Conservation (phyloP, 805 yeast species). For the Metschnikowia rubicola region DNA sequence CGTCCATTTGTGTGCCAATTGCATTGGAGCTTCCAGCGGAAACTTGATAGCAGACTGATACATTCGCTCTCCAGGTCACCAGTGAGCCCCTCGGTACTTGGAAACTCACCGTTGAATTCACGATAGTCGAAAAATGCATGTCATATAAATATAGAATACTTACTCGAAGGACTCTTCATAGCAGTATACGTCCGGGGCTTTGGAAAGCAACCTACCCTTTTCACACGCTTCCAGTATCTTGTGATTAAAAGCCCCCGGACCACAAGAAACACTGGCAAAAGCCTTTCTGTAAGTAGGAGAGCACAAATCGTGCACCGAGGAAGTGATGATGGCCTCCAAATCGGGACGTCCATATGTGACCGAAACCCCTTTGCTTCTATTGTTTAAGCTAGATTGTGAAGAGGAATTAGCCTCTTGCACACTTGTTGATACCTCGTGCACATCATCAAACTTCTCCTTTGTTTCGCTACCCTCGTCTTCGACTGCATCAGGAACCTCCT, state of each 20-base stretch:
- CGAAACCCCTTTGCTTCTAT: constrained; percentile 2
- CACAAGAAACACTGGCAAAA: constrained; percentile 42
- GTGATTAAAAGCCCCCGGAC: constrained; percentile 33
- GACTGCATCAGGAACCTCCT: constrained; percentile 13
- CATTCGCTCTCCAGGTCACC: too few species aligned
- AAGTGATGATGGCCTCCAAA: constrained; percentile 16
- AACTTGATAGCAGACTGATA: too few species aligned
- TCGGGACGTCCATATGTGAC: constrained; percentile 19
- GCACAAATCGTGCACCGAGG: constrained; percentile 15
- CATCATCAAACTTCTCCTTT: constrained; percentile 2
- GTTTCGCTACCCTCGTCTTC: constrained; percentile 1
- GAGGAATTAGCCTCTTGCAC: not conserved
- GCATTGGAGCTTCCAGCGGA: too few species aligned
- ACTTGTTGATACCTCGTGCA: constrained; percentile 2
- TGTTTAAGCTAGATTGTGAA: not conserved
- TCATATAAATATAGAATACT: not conserved
- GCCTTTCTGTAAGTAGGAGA: constrained; percentile 19
- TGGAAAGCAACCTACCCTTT: constrained; percentile 21
- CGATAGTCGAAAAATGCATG: too few species aligned
- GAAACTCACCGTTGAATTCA: too few species aligned
- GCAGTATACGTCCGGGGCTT: constrained; percentile 41
- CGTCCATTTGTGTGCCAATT: not conserved
- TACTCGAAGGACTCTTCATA: constrained; percentile 32
- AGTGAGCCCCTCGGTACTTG: too few species aligned
- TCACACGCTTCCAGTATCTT: constrained; percentile 29